Conservation (phyloP, 2,329 filamentous ascomycete genomes). For the Fusarium proliferatum region DNA sequence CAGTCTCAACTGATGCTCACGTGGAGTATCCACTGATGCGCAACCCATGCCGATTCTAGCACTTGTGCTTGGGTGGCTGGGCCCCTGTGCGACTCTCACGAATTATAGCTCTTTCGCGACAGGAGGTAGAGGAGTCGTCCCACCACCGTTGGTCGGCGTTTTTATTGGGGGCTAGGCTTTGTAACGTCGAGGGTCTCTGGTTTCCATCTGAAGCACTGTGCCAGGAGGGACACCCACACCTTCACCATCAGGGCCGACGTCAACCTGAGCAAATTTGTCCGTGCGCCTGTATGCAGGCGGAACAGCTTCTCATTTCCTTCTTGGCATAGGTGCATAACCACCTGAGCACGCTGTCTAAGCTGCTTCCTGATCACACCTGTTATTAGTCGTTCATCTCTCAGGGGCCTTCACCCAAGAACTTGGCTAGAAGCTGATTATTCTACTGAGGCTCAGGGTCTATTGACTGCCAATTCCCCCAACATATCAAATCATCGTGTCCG, state of each 20-base stretch:
- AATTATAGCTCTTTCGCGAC: conserved; percentile 39
- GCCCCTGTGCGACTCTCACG: conserved; percentile 38
- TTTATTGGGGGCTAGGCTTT: conserved; percentile 18
- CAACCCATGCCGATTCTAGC: conserved; percentile 44
- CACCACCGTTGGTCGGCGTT: conserved; percentile 30
- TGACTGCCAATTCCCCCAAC: not conserved
- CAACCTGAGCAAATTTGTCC: conserved; percentile 35
- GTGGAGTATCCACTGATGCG: conserved; percentile 49
- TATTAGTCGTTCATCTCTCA: not conserved
- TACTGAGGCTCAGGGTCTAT: not conserved
- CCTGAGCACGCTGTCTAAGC: conserved; percentile 2
- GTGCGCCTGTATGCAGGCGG: conserved; percentile 36
- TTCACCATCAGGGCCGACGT: conserved; percentile 32
- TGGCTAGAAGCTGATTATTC: not conserved
- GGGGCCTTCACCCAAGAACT: not conserved
- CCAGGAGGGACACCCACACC: conserved; percentile 30
- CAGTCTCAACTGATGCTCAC: conserved; percentile 43
- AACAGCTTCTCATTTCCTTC: conserved; percentile 41
- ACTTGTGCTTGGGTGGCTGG: conserved; percentile 41
- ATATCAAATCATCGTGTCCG: conserved; percentile 8
- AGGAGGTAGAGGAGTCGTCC: conserved; percentile 37
- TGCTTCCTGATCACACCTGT: not conserved
- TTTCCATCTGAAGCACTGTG: conserved; percentile 33
- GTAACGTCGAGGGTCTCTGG: conserved; percentile 26
- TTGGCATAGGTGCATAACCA: conserved; percentile 37